A percentile compares a stretch with the other conserved stretches of the same genome.
Conservation (phyloP, 2,329 filamentous ascomycete genomes). For the Hypomyces rosellus region DNA sequence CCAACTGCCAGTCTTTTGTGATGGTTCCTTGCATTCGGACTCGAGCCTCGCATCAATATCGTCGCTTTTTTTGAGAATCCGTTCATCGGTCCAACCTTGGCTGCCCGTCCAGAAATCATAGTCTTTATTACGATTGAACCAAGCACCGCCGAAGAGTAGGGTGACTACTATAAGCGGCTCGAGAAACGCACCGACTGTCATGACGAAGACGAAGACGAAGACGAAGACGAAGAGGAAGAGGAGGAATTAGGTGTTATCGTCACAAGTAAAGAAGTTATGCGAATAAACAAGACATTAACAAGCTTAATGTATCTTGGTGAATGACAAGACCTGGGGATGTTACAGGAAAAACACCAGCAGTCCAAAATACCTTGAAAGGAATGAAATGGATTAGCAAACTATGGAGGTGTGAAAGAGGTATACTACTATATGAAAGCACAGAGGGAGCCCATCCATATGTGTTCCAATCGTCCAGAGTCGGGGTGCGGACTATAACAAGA, state of each 20-base stretch:
- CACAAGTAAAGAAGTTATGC: conserved; percentile 6
- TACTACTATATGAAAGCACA: too few species aligned
- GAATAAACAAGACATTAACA: neutral
- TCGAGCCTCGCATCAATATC: conserved; percentile 20
- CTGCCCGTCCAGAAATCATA: conserved; percentile 24
- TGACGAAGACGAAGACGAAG: conserved; percentile 12
- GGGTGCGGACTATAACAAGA: too few species aligned
- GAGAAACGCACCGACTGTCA: conserved; percentile 35
- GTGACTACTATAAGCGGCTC: conserved; percentile 38
- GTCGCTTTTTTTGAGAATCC: conserved; percentile 24
- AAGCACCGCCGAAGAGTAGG: conserved; percentile 38
- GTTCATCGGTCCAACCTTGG: conserved; percentile 15
- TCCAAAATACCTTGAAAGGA: too few species aligned
- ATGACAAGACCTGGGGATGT: too few species aligned
- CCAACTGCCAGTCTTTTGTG: conserved; percentile 4
- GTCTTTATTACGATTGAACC: conserved; percentile 37
- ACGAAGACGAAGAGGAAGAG: neutral
- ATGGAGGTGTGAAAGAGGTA: too few species aligned
- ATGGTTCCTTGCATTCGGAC: conserved; percentile 20
- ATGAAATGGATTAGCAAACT: too few species aligned
- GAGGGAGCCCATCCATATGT: too few species aligned
- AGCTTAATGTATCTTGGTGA: neutral
- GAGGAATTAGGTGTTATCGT: conserved; percentile 7
- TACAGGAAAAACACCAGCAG: too few species aligned
- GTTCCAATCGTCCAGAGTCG: too few species aligned